A percentile compares a stretch with the other conserved stretches of the same genome.
phyloP scores from a whole-genome alignment of 805 yeast genomes.

The Candida methanosorbosa region DNA sequence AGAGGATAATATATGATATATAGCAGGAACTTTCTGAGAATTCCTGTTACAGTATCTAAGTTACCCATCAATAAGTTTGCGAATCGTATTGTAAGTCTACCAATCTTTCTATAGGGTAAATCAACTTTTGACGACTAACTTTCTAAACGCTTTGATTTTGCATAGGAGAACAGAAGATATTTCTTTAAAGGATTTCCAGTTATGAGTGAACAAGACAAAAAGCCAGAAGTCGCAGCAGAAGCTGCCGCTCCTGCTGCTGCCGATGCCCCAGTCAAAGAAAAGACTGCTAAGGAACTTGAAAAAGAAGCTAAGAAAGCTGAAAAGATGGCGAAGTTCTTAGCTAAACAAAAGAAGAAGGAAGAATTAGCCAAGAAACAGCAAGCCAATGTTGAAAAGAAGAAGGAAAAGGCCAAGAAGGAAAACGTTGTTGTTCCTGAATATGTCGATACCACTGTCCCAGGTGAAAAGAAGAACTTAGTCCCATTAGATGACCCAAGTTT shows the following conservation, averaged over 20 bases:
- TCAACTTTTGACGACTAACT: too few species aligned
- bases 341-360: constrained; percentile 70
- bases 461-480: constrained; percentile 86
- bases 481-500: constrained; percentile 86
- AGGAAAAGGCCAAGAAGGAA: constrained; percentile 63
- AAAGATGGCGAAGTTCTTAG: constrained; percentile 55
- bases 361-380: constrained; percentile 40
- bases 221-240: constrained; percentile 10
- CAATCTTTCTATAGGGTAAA: neutral
- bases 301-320: constrained; percentile 52
- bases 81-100: neutral
- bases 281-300: constrained; percentile 71
- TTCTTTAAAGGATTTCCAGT: too few species aligned
- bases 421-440: constrained; percentile 77
- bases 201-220: constrained; percentile 20
- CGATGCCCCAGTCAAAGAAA: constrained; percentile 25
- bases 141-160: too few species aligned
- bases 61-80: too few species aligned
- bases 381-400: constrained; percentile 38
- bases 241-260: constrained; percentile 38
- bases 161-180: too few species aligned
- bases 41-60: too few species aligned
- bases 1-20: too few species aligned
- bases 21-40: too few species aligned
- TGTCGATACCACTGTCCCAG: constrained; percentile 74